Conservation (phyloP, 805 yeast genomes). For the Wickerhamomyces subpelliculosus region DNA sequence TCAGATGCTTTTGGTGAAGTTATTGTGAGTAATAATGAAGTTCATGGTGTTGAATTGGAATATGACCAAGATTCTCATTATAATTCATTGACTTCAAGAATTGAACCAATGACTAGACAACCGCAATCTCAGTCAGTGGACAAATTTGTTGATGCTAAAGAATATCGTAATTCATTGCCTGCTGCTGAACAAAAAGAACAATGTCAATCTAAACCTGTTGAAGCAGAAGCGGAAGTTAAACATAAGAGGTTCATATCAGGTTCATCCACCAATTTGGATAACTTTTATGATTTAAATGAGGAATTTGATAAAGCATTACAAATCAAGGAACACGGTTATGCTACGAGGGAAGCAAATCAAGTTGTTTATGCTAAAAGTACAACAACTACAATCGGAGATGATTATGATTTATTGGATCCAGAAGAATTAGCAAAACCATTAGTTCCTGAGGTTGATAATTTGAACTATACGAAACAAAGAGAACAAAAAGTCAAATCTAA, state of each 20-base stretch:
- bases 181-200: background rate
- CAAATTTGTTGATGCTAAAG: background rate
- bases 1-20: slow-evolving; percentile 13
- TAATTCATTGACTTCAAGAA: background rate
- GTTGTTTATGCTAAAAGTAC: slow-evolving; percentile 6
- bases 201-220: too few species aligned
- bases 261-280: background rate
- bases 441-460: slow-evolving; percentile 8
- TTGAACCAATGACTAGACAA: background rate
- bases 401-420: slow-evolving; percentile 1
- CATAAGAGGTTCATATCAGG: background rate
- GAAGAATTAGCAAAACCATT: slow-evolving; percentile 8
- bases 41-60: slow-evolving; percentile 17
- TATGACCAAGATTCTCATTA: slow-evolving; percentile 11
- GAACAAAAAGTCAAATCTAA: background rate
- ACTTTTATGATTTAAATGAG: slow-evolving; percentile 1
- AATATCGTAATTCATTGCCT: too few species aligned
- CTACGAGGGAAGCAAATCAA: slow-evolving; percentile 10
- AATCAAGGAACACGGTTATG: slow-evolving; percentile 11
- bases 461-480: slow-evolving; percentile 9
- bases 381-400: too few species aligned
- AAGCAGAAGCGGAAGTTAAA: too few species aligned
- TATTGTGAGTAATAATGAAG: slow-evolving; percentile 13
- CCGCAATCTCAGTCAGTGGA: background rate
- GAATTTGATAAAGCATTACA: slow-evolving; percentile 15